A percentile compares a stretch with the other conserved stretches of the same genome.
Evolutionary conservation across 495 filamentous ascomycete genomes (phyloP).

Genomic region (Penicillium paradoxum): DNA sequence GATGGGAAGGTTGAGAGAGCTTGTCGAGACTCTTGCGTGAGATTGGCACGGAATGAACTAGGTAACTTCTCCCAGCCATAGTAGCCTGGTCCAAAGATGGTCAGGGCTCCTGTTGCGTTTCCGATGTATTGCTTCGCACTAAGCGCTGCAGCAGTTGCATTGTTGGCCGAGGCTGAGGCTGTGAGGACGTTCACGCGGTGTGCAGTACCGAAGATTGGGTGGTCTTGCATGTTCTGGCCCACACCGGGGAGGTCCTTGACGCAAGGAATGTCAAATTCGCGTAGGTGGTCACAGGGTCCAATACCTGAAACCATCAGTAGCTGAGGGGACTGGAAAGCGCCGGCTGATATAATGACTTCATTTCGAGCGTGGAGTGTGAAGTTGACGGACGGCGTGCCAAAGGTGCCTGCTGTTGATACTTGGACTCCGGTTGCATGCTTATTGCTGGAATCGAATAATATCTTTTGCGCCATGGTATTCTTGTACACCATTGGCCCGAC

Average conservation of each 20-base stretch:
- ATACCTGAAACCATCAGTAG: slow-evolving; percentile 62
- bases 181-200: slow-evolving; percentile 5
- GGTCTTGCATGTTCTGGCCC: slow-evolving; percentile 63
- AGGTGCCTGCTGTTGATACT: slow-evolving; percentile 25
- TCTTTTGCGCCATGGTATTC: slow-evolving; percentile 36
- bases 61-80: slow-evolving; percentile 46
- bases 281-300: slow-evolving; percentile 47
- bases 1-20: slow-evolving; percentile 34
- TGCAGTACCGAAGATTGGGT: slow-evolving; percentile 12
- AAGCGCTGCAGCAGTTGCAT: slow-evolving; percentile 5
- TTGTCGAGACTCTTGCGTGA: slow-evolving; percentile 2
- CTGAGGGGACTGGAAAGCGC: slow-evolving; percentile 57
- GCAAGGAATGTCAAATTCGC: slow-evolving; percentile 43
- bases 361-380: slow-evolving; percentile 41
- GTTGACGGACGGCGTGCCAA: slow-evolving; percentile 26
- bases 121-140: slow-evolving; percentile 12
- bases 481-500: slow-evolving; percentile 31
- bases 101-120: slow-evolving; percentile 14
- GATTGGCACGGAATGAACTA: slow-evolving; percentile 11
- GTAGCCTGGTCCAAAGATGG: slow-evolving; percentile 17
- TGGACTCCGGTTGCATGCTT: slow-evolving; percentile 46
- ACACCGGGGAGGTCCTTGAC: slow-evolving; percentile 55
- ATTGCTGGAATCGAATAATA: slow-evolving; percentile 35
- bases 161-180: slow-evolving; percentile 3
- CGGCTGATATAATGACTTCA: slow-evolving; percentile 57